Evolutionary conservation across 1,284 basidiomycete genomes (phyloP).

Genomic region (Trichosporon asahii): DNA sequence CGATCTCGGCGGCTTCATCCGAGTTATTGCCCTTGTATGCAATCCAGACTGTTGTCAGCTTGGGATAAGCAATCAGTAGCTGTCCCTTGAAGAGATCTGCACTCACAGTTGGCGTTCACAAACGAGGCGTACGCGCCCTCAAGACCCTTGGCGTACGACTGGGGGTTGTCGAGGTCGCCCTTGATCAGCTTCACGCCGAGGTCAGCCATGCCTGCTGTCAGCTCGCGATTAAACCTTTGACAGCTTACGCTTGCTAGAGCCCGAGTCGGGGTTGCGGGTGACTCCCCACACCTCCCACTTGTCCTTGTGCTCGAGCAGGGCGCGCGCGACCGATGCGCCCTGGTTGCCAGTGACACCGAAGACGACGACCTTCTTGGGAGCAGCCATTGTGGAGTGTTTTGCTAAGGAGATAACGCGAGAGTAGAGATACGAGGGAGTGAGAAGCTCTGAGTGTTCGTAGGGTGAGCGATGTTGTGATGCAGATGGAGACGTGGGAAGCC

Average conservation of each 20-base stretch:
- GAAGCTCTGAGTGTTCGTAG: no score
- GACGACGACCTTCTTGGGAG: conserved; percentile 19
- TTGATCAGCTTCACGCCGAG: conserved; percentile 26
- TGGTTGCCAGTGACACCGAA: conserved; percentile 28
- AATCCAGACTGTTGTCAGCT: conserved; percentile 21
- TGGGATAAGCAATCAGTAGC: no score
- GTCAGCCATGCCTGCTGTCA: conserved; percentile 19
- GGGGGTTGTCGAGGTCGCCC: conserved; percentile 25
- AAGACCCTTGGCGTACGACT: conserved; percentile 24
- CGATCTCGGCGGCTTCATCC: conserved; percentile 20
- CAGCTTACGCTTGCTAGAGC: not conserved
- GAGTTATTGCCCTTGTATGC: conserved; percentile 20
- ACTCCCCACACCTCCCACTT: conserved; percentile 25
- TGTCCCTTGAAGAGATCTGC: no score
- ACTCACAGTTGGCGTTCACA: conserved; percentile 35
- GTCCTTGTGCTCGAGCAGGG: conserved; percentile 17
- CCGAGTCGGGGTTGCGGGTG: conserved; percentile 23
- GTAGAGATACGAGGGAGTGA: not conserved
- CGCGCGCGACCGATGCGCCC: conserved; percentile 21
- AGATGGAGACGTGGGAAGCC: not conserved
- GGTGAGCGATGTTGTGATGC: not conserved
- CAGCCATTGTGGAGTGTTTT: not conserved
- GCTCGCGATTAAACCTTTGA: not conserved
- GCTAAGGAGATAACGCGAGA: no score
- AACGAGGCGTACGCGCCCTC: conserved; percentile 31